Conservation (phyloP, 768 basidiomycete genomes). For the Hysterangium stoloniferum region DNA sequence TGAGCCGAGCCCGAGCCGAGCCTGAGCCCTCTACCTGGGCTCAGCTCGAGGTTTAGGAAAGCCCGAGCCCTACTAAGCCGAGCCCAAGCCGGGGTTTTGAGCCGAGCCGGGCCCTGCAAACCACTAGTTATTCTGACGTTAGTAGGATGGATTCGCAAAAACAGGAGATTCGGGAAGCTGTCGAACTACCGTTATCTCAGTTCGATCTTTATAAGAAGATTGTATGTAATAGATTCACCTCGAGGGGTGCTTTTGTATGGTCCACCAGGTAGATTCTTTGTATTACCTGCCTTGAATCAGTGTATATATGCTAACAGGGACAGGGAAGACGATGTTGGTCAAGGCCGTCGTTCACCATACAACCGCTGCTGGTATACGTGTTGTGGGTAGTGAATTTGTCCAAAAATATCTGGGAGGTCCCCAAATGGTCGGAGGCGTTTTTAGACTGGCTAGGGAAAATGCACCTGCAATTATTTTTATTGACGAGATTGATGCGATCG, state of each 20-base stretch:
- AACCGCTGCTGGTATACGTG: conserved; percentile 94
- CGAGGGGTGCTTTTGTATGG: conserved; percentile 95
- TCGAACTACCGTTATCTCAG: conserved; percentile 92
- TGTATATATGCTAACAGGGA: conserved; percentile 47
- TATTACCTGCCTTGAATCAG: not conserved
- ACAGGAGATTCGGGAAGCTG: conserved; percentile 97
- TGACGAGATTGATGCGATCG: conserved; percentile 97
- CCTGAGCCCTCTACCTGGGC: conserved; percentile 96
- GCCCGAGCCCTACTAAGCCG: too few relatives aligned
- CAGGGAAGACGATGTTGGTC: conserved; percentile 97
- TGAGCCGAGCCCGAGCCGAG: conserved; percentile 97
- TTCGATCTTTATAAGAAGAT: conserved; percentile 99
- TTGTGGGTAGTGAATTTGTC: conserved; percentile 97
- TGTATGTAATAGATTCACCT: conserved; percentile 97
- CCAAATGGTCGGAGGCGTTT: conserved; percentile 99
- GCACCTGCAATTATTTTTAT: conserved; percentile 98
- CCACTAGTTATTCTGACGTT: conserved; percentile 85
- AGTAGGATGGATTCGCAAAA: conserved; percentile 98
- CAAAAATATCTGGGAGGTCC: conserved; percentile 99
- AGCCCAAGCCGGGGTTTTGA: too few relatives aligned
- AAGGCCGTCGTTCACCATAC: conserved; percentile 99
- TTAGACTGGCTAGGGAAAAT: conserved; percentile 95
- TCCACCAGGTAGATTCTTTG: conserved; percentile 65
- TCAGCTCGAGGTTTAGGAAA: conserved; percentile 90
- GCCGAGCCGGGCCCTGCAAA: too few relatives aligned